Evolutionary conservation across 2,329 filamentous ascomycete genomes (phyloP).

Genomic region (Hymenoscyphus infarciens): DNA sequence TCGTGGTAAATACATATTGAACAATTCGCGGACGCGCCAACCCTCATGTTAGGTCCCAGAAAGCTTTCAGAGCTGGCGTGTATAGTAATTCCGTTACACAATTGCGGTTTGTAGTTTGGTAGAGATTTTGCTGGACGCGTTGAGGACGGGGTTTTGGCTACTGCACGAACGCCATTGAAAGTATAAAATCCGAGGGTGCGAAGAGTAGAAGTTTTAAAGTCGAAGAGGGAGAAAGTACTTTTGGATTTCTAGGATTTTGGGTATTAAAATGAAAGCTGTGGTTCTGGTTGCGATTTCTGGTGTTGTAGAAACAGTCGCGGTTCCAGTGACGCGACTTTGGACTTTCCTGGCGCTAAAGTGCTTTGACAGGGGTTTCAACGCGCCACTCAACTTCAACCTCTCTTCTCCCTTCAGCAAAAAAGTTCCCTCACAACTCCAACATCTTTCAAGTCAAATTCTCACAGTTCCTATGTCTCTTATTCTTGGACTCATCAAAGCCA

Average conservation of each 20-base stretch:
- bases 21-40: constrained; percentile 14
- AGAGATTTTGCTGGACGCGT: constrained; percentile 5
- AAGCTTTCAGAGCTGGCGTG: not conserved
- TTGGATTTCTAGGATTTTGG: not conserved
- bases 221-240: not conserved
- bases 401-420: not conserved
- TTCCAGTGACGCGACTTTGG: constrained; percentile 1
- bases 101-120: not conserved
- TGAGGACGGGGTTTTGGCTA: not conserved
- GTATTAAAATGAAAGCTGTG: not conserved
- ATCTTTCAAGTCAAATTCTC: too few species aligned
- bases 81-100: not conserved
- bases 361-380: constrained; percentile 4
- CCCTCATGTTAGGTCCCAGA: constrained; percentile 11
- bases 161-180: not conserved
- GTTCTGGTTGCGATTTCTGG: not conserved
- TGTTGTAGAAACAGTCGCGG: constrained; percentile 4
- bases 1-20: constrained; percentile 87
- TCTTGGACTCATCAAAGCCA: too few species aligned
- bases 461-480: too few species aligned
- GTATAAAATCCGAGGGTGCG: not conserved
- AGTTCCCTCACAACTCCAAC: too few species aligned
- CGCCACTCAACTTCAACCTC: not conserved
- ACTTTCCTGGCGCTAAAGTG: constrained; percentile 4
- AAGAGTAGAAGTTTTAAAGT: not conserved